Evolutionary conservation across 2,329 filamentous ascomycete genomes (phyloP).

Genomic region (Immersiporthe knoxdaviesiana): DNA sequence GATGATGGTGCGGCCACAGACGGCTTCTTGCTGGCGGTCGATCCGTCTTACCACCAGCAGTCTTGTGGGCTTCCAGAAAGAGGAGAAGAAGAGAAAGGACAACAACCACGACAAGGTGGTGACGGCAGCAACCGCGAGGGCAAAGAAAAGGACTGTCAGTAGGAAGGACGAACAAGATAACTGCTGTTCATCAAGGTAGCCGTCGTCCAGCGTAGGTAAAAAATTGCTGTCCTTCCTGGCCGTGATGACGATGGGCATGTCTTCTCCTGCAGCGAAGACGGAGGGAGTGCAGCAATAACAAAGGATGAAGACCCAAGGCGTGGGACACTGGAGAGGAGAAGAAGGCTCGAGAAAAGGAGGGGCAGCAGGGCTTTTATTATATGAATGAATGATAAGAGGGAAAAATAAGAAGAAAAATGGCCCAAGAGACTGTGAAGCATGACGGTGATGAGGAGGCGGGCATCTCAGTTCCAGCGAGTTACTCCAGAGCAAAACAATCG

Average conservation of each 20-base stretch:
- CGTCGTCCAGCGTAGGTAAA: slow-evolving; percentile 8
- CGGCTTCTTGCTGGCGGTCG: background rate
- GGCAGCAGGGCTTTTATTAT: background rate
- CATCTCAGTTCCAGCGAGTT: background rate
- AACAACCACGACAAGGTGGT: background rate
- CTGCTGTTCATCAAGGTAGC: slow-evolving; percentile 14
- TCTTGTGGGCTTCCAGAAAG: background rate
- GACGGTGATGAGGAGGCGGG: slow-evolving; percentile 4
- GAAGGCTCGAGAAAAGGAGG: background rate
- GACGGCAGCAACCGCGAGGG: background rate
- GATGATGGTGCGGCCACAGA: slow-evolving; percentile 2
- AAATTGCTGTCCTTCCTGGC: slow-evolving; percentile 16
- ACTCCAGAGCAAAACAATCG: background rate
- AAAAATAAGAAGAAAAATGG: background rate
- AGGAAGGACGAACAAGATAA: background rate
- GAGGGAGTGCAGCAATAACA: background rate
- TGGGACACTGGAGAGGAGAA: background rate
- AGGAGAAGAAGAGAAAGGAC: background rate
- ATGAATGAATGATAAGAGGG: background rate
- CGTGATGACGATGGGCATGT: slow-evolving; percentile 26
- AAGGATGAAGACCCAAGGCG: background rate
- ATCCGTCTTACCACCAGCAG: slow-evolving; percentile 4
- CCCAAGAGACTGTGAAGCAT: slow-evolving; percentile 1
- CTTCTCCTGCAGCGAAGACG: slow-evolving; percentile 17
- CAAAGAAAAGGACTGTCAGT: background rate